Percentiles rank a stretch among this genome's conserved stretches.
These are phyloP conservation scores for Inonotus obliquus DNA, from an alignment of 1,284 basidiomycete genomes.

Conservation along the genomic window DNA sequence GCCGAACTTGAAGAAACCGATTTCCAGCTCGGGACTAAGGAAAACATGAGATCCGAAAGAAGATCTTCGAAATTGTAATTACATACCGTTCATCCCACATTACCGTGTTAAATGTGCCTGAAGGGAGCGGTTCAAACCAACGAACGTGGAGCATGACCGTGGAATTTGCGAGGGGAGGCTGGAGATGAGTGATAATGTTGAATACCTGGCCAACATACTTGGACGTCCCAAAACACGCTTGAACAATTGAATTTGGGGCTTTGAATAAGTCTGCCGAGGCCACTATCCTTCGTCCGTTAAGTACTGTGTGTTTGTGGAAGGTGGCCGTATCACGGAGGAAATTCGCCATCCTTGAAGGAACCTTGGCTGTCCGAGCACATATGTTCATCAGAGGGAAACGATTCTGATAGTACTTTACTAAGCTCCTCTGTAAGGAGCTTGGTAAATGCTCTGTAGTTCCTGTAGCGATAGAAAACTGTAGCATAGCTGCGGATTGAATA, in stretches of 20 bases:
- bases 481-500: no score
- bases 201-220: conserved; percentile 5
- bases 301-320: no score
- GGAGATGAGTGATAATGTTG: not conserved
- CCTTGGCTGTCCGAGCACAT: no score
- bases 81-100: conserved; percentile 7
- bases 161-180: not conserved
- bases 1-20: conserved; percentile 2
- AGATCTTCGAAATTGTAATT: not conserved
- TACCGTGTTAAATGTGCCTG: not conserved
- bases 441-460: no score
- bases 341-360: no score
- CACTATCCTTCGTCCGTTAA: no score
- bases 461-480: no score
- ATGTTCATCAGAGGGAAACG: no score
- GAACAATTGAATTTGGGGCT: not conserved
- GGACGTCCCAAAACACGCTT: not conserved
- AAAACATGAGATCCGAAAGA: not conserved
- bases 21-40: conserved; percentile 9
- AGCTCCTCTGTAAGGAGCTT: no score
- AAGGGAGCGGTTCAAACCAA: conserved; percentile 1
- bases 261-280: no score
- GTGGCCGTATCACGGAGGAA: no score
- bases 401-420: no score
- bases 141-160: not conserved